A percentile compares a stretch with the other conserved stretches of the same genome.
phyloP scores from a whole-genome alignment of 768 basidiomycete species.

The Podaxis sp. region DNA sequence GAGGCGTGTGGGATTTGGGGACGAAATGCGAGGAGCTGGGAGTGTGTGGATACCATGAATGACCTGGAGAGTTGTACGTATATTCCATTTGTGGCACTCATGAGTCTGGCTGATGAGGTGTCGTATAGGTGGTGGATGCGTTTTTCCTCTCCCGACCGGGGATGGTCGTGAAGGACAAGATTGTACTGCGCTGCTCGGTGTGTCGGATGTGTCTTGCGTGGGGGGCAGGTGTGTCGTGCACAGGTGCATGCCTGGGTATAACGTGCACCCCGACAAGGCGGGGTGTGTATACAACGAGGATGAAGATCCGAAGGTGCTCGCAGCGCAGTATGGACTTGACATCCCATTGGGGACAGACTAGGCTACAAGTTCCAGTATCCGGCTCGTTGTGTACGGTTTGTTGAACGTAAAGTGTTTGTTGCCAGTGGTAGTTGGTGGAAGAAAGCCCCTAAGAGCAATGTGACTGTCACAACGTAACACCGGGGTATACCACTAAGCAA shows the following conservation, averaged over 20 bases:
- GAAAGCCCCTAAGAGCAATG: no score
- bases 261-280: not conserved
- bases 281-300: slow-evolving; percentile 23
- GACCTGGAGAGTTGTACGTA: slow-evolving; percentile 56
- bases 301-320: slow-evolving; percentile 23
- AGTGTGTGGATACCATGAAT: slow-evolving; percentile 45
- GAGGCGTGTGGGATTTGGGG: slow-evolving; percentile 46
- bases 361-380: no score
- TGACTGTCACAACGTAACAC: not conserved
- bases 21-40: slow-evolving; percentile 39
- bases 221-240: slow-evolving; percentile 42
- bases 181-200: slow-evolving; percentile 48
- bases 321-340: slow-evolving; percentile 28
- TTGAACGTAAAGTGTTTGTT: no score
- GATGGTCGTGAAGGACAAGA: slow-evolving; percentile 39
- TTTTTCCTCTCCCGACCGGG: slow-evolving; percentile 28
- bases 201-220: slow-evolving; percentile 49
- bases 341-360: not conserved
- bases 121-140: slow-evolving; percentile 48
- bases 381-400: no score
- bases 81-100: not conserved
- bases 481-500: not conserved
- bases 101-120: slow-evolving; percentile 2
- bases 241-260: slow-evolving; percentile 46
- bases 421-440: no score